A percentile compares a stretch with the other conserved stretches of the same genome.
Evolutionary conservation across 441 rosid species (phyloP).

Genomic region (Biscutella laevigata): DNA sequence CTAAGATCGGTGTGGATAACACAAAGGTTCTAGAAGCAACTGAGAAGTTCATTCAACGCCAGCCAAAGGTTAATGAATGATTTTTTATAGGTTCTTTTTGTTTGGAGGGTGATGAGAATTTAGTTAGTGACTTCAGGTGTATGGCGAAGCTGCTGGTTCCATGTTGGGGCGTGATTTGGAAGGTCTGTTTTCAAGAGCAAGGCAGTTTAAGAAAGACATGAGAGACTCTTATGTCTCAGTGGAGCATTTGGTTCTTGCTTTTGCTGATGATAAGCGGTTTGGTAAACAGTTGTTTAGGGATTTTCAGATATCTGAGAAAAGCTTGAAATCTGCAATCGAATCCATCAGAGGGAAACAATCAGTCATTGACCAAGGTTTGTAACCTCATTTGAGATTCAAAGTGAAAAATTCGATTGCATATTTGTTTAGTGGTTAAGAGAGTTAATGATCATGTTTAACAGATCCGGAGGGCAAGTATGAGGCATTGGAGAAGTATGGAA

Average conservation of each 20-base stretch:
- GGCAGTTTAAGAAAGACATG: slow-evolving; percentile 79
- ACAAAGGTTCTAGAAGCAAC: slow-evolving; percentile 86
- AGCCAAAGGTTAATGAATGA: slow-evolving; percentile 63
- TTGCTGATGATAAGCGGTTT: slow-evolving; percentile 70
- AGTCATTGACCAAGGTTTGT: slow-evolving; percentile 86
- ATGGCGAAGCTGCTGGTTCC: slow-evolving; percentile 82
- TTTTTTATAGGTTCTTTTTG: not conserved
- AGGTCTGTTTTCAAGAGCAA: slow-evolving; percentile 70
- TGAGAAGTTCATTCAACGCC: slow-evolving; percentile 81
- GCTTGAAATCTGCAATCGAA: slow-evolving; percentile 75
- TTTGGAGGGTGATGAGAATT: not conserved
- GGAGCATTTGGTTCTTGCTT: slow-evolving; percentile 93
- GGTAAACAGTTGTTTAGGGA: slow-evolving; percentile 85
- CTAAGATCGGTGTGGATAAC: slow-evolving; percentile 79
- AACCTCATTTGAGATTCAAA: not conserved
- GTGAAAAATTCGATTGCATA: not conserved
- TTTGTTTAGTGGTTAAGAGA: not conserved
- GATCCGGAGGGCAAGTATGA: slow-evolving; percentile 99
- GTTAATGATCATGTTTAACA: slow-evolving; percentile 26
- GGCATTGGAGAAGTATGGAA: slow-evolving; percentile 92
- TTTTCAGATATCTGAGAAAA: slow-evolving; percentile 60
- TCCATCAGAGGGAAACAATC: slow-evolving; percentile 93
- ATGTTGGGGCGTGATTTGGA: slow-evolving; percentile 97
- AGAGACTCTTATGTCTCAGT: slow-evolving; percentile 91
- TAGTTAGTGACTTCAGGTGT: slow-evolving; percentile 39